Evolutionary conservation across 495 filamentous ascomycete species (phyloP).

Genomic region (Cladorrhinum samala): DNA sequence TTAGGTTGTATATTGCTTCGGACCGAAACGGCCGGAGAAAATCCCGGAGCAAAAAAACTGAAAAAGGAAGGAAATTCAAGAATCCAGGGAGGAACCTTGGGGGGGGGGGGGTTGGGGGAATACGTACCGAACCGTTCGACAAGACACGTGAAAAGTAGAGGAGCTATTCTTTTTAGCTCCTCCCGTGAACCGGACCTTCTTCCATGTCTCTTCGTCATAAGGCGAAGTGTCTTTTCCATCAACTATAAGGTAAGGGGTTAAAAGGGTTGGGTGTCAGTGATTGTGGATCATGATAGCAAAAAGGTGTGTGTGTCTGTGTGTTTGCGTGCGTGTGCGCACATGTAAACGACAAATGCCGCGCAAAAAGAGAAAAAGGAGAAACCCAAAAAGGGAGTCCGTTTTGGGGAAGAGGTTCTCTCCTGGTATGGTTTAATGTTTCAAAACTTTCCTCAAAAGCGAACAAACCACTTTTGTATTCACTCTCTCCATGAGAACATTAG

Average conservation of each 20-base stretch:
- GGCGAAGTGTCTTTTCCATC: conserved; percentile 25
- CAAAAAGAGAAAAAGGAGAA: not conserved
- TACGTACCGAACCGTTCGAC: conserved; percentile 56
- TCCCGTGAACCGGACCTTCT: conserved; percentile 56
- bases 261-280: conserved; percentile 11
- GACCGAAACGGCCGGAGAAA: not conserved
- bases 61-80: too few species aligned
- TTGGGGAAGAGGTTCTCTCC: too few species aligned
- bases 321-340: too few species aligned
- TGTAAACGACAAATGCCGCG: not conserved
- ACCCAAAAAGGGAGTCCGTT: too few species aligned
- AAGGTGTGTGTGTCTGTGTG: too few species aligned
- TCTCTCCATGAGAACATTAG: not conserved
- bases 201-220: conserved; percentile 73
- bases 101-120: too few species aligned
- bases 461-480: too few species aligned
- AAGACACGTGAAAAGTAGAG: conserved; percentile 52
- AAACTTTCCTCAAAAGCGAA: too few species aligned
- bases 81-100: too few species aligned
- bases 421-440: too few species aligned
- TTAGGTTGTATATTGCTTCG: conserved; percentile 6
- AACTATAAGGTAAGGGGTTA: conserved; percentile 20
- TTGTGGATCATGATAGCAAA: too few species aligned
- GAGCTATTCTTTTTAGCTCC: conserved; percentile 24
- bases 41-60: too few species aligned